A percentile compares a stretch with the other conserved stretches of the same genome.
Evolutionary conservation across 2,329 filamentous ascomycete species (phyloP).

Genomic region (Ceratocystis alfenasii): DNA sequence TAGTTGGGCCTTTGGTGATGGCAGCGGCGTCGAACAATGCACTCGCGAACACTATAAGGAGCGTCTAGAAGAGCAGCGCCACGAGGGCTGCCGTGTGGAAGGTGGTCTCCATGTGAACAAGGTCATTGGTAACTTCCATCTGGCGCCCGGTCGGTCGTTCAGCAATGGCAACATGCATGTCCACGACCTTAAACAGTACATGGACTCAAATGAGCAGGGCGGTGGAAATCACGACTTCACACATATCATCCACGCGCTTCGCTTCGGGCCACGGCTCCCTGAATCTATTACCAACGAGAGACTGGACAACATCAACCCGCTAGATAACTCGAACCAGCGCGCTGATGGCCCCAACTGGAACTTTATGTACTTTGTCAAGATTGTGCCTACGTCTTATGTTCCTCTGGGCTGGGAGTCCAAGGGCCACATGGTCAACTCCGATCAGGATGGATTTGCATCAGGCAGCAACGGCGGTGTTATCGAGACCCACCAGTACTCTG

Average conservation of each 20-base stretch:
- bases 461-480: slow-evolving; percentile 62
- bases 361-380: slow-evolving; percentile 99
- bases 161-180: slow-evolving; percentile 95
- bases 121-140: slow-evolving; percentile 96
- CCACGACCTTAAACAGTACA: slow-evolving; percentile 94
- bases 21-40: slow-evolving; percentile 90
- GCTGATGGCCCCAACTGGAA: slow-evolving; percentile 79
- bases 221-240: slow-evolving; percentile 71
- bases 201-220: slow-evolving; percentile 46
- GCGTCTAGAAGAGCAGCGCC: slow-evolving; percentile 72
- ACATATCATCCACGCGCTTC: slow-evolving; percentile 75
- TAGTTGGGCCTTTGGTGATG: slow-evolving; percentile 87
- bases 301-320: slow-evolving; percentile 48
- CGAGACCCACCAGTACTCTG: slow-evolving; percentile 96
- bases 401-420: slow-evolving; percentile 76
- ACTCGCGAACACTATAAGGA: slow-evolving; percentile 87
- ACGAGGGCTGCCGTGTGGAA: slow-evolving; percentile 89
- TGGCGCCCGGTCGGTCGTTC: slow-evolving; percentile 91
- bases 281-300: slow-evolving; percentile 50
- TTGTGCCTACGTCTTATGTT: slow-evolving; percentile 89
- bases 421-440: slow-evolving; percentile 33
- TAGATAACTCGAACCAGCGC: slow-evolving; percentile 66
- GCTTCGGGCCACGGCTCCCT: slow-evolving; percentile 85
- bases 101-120: slow-evolving; percentile 92
- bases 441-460: slow-evolving; percentile 57